Base-by-base conservation (phyloP, 257 asterid species). In the Rubia yunnanensis region DNA sequence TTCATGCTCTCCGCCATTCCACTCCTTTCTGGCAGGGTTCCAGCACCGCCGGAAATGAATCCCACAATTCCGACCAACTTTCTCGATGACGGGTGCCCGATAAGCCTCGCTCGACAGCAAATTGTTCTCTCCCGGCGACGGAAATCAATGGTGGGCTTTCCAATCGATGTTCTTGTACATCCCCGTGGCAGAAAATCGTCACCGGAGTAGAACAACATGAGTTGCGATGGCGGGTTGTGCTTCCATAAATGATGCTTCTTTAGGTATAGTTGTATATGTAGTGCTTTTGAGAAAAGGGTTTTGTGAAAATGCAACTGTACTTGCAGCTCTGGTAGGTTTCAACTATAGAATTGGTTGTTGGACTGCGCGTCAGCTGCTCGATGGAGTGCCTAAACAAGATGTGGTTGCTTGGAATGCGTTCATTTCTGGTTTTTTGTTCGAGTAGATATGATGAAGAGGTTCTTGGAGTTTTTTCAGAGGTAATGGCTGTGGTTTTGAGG, bases 381-480 rank as follows among this genome's bases (percentile, higher is more conserved):
- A n/a, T n/a, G n/a, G n/a, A n/a, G n/a, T n/a, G 36, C 10, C 83
- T 72, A 72, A 79, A 53, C 86, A 67, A 48, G 95, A 84, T 68
- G 60, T 73, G 60, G 79, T 86, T 65, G 74, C 85, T 69, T 79
- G 84, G 91, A 86, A 84, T 49, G 86, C 95, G 13, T 72, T 86
- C 77, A 76, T 86, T 54, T 79, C 88, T 46, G 95, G 95, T n/a
- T n/a, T n/a, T n/a, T n/a, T n/a, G n/a, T n/a, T n/a, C n/a, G 79
- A 73, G 68, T 83, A 38, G 96, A 91, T 8, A 82, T 82, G 76
- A 64, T 88, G 49, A 91, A 91, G 77, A 87, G 86, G 72, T 91
- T 91, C 52, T 46, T 88, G 13, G 84, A 91, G 65, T 96, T 95
- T 48, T 88, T 88, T 66, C 85, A 76, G 36, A 74, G 89, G 39